These are phyloP conservation scores for Neurospora sp. DNA, from an alignment of 495 filamentous ascomycete genomes.

Conservation along the genomic window DNA sequence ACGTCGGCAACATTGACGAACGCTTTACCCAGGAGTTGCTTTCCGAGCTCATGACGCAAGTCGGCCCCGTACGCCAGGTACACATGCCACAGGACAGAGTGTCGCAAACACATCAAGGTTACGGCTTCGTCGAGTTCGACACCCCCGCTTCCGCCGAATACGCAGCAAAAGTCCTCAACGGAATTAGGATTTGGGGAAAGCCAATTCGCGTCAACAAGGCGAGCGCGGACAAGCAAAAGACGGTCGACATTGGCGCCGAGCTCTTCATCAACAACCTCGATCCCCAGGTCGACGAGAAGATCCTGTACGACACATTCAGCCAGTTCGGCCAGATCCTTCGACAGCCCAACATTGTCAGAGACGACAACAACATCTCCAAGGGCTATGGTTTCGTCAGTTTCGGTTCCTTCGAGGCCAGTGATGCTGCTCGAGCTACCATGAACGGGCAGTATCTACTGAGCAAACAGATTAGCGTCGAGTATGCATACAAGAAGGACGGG, in stretches of 20 bases:
- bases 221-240: constrained; percentile 88
- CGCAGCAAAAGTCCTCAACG: constrained; percentile 93
- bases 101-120: constrained; percentile 91
- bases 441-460: constrained; percentile 96
- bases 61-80: constrained; percentile 91
- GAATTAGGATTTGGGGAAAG: constrained; percentile 85
- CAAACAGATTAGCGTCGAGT: constrained; percentile 90
- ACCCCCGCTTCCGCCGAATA: constrained; percentile 96
- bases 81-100: constrained; percentile 97
- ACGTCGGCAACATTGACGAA: constrained; percentile 97
- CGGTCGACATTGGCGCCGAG: constrained; percentile 90
- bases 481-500: constrained; percentile 98
- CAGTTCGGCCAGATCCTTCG: constrained; percentile 81
- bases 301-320: constrained; percentile 93
- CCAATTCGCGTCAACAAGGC: constrained; percentile 93
- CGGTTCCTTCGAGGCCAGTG: constrained; percentile 86
- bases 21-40: constrained; percentile 82
- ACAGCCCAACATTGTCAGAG: constrained; percentile 86
- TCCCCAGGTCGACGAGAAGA: constrained; percentile 88
- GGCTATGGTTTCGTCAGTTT: constrained; percentile 97
- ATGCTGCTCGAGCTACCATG: constrained; percentile 86
- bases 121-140: constrained; percentile 97
- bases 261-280: constrained; percentile 96
- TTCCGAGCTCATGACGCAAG: constrained; percentile 97
- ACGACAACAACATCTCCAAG: constrained; percentile 84